A percentile compares a stretch with the other conserved stretches of the same genome.
Conservation (phyloP, 768 basidiomycete genomes). For the Gymnopilus junonius region DNA sequence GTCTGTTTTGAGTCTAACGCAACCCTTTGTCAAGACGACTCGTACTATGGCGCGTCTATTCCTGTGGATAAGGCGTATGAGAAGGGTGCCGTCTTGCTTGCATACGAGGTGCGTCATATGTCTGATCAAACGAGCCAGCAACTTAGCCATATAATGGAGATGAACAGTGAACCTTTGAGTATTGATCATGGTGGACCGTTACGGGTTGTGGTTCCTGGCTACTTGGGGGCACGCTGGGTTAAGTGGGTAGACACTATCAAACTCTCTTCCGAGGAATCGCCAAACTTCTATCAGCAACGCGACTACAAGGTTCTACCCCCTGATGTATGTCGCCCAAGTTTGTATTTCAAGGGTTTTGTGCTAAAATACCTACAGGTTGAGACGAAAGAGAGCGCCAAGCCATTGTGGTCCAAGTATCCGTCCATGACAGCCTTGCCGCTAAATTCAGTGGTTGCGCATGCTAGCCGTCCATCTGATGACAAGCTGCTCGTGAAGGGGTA, state of each 20-base stretch:
- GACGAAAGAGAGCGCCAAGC: slow-evolving; percentile 46
- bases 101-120: slow-evolving; percentile 54
- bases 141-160: slow-evolving; percentile 39
- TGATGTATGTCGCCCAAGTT: slow-evolving; percentile 33
- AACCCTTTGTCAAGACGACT: slow-evolving; percentile 63
- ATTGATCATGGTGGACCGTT: slow-evolving; percentile 69
- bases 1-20: slow-evolving; percentile 66
- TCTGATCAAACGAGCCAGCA: not conserved
- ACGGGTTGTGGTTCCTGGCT: slow-evolving; percentile 71
- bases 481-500: slow-evolving; percentile 58
- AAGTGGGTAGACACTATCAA: slow-evolving; percentile 74
- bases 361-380: slow-evolving; percentile 38
- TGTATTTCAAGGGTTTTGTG: slow-evolving; percentile 5
- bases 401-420: slow-evolving; percentile 58
- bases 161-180: slow-evolving; percentile 64
- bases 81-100: slow-evolving; percentile 59
- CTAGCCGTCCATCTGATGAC: slow-evolving; percentile 33
- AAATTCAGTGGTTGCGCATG: slow-evolving; percentile 62
- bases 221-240: slow-evolving; percentile 73
- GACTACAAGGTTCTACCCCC: slow-evolving; percentile 73
- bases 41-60: slow-evolving; percentile 68
- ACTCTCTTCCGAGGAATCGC: slow-evolving; percentile 57
- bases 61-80: slow-evolving; percentile 54
- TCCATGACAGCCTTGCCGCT: slow-evolving; percentile 62
- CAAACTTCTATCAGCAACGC: slow-evolving; percentile 72